These are phyloP conservation scores for Tephrocybe sp. DNA, from an alignment of 768 basidiomycete species.

Conservation along the genomic window DNA sequence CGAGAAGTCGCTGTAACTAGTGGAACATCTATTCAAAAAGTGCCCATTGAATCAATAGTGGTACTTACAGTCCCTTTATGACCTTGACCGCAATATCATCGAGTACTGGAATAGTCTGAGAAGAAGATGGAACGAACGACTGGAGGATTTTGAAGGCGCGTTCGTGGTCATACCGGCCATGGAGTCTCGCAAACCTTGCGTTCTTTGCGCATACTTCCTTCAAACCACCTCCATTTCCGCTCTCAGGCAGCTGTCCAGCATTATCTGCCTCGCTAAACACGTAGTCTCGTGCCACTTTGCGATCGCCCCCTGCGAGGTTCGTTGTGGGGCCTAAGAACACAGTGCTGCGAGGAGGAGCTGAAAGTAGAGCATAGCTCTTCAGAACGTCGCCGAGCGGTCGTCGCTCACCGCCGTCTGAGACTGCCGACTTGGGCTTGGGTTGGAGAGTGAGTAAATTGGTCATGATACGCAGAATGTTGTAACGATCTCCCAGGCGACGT, in stretches of 20 bases:
- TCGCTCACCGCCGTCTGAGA: slow-evolving; percentile 33
- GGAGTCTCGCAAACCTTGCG: slow-evolving; percentile 53
- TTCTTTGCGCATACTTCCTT: slow-evolving; percentile 58
- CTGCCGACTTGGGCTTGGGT: slow-evolving; percentile 45
- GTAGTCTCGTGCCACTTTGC: slow-evolving; percentile 64
- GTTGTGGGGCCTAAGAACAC: slow-evolving; percentile 57
- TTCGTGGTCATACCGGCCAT: slow-evolving; percentile 70
- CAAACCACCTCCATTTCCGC: slow-evolving; percentile 27
- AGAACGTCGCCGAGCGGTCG: slow-evolving; percentile 39
- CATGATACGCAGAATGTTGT: slow-evolving; percentile 73
- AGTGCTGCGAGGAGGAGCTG: slow-evolving; percentile 50
- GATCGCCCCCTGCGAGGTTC: slow-evolving; percentile 50
- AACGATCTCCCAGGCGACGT: slow-evolving; percentile 47
- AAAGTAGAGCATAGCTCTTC: slow-evolving; percentile 41
- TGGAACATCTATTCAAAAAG: neutral
- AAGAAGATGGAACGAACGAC: slow-evolving; percentile 41
- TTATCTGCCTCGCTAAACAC: slow-evolving; percentile 36
- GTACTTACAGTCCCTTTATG: slow-evolving; percentile 48
- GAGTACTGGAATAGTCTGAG: slow-evolving; percentile 20
- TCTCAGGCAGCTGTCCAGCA: neutral
- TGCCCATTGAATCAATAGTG: slow-evolving; percentile 2
- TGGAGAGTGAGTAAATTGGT: slow-evolving; percentile 66
- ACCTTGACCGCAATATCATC: slow-evolving; percentile 36
- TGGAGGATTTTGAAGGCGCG: slow-evolving; percentile 60
- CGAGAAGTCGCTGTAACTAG: slow-evolving; percentile 40